These are phyloP conservation scores for Alternaria longipes DNA, from an alignment of 2,329 filamentous ascomycete species.

Conservation along the genomic window DNA sequence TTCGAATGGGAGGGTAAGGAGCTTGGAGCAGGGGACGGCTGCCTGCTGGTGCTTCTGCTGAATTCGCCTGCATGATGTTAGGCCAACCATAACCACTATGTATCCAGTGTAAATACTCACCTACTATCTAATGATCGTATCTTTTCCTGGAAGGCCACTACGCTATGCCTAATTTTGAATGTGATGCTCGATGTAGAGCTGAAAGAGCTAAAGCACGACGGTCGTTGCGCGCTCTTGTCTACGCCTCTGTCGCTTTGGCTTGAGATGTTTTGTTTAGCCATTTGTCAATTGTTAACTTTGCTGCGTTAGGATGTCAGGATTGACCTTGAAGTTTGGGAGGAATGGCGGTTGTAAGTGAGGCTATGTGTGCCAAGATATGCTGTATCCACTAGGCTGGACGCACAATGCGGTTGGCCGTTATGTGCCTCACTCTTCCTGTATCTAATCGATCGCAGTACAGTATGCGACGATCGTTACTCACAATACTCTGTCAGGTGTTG, in stretches of 20 bases:
- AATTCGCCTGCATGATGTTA: not conserved
- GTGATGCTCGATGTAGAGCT: not conserved
- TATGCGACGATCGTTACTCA: not conserved
- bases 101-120: not conserved
- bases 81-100: no score
- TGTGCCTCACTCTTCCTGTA: not conserved
- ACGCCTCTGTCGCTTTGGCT: not conserved
- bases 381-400: not conserved
- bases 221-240: not conserved
- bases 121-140: not conserved
- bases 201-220: not conserved
- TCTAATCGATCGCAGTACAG: not conserved
- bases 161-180: not conserved
- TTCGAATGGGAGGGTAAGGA: conserved; percentile 12
- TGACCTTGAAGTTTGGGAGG: not conserved
- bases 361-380: not conserved
- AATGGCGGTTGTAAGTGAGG: not conserved
- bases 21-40: not conserved
- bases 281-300: not conserved
- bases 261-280: not conserved
- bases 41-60: not conserved
- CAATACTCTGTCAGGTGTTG: not conserved
- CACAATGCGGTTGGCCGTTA: not conserved
- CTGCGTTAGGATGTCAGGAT: not conserved
- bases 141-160: not conserved